These are phyloP conservation scores for Trifolium pratense DNA, from an alignment of 306 rosid species.

Conservation along the genomic window DNA sequence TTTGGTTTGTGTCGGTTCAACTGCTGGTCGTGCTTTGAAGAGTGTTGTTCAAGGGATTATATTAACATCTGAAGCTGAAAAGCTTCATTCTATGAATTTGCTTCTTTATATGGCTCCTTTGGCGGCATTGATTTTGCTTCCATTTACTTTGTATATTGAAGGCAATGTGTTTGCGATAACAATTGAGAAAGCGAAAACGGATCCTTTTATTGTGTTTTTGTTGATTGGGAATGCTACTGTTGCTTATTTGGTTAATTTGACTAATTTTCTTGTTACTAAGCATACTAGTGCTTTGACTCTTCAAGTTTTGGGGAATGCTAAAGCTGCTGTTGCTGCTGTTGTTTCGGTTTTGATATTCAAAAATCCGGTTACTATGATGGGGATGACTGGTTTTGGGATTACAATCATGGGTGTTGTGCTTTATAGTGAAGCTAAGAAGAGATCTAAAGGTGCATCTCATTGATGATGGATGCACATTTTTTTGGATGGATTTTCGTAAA, in stretches of 20 bases:
- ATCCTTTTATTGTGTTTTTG: constrained; percentile 66
- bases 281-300: constrained; percentile 90
- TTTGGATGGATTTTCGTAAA: constrained; percentile 15
- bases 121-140: constrained; percentile 76
- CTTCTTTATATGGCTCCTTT: constrained; percentile 93
- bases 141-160: constrained; percentile 79
- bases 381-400: constrained; percentile 75
- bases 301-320: constrained; percentile 93
- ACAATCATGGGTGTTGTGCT: constrained; percentile 90
- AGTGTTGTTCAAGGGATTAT: constrained; percentile 87
- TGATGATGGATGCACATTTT: constrained; percentile 22
- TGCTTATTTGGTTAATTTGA: constrained; percentile 88
- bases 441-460: constrained; percentile 71
- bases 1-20: constrained; percentile 78
- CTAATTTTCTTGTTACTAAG: constrained; percentile 87
- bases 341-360: constrained; percentile 89
- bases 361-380: constrained; percentile 91
- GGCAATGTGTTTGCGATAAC: constrained; percentile 76
- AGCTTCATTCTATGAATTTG: constrained; percentile 91
- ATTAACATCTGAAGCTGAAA: constrained; percentile 79
- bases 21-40: constrained; percentile 90
- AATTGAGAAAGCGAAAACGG: constrained; percentile 59
- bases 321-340: constrained; percentile 88
- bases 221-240: constrained; percentile 87
- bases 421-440: constrained; percentile 91